Conservation (phyloP, 306 rosid species). For the Malus sylvestris region DNA sequence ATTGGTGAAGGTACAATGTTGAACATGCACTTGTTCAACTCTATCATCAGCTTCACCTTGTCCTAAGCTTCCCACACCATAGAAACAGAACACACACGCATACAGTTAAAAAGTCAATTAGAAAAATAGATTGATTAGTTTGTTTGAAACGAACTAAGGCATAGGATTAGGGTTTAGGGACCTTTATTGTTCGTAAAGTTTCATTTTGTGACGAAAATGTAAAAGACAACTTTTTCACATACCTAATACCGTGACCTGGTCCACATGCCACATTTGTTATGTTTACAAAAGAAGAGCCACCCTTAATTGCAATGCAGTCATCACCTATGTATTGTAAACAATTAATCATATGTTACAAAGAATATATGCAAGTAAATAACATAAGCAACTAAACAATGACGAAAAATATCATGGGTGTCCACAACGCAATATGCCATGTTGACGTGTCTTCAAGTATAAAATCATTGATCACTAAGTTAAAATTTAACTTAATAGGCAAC, state of each 20-base stretch:
- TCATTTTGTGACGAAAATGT: neutral
- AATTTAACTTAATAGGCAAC: too few relatives aligned
- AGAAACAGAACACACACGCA: neutral
- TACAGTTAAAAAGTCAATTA: neutral
- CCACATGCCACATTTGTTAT: constrained; percentile 8
- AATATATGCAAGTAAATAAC: too few relatives aligned
- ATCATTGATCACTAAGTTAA: too few relatives aligned
- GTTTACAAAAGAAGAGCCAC: neutral
- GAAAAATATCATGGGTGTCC: too few relatives aligned
- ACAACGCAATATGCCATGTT: too few relatives aligned
- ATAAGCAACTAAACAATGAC: too few relatives aligned
- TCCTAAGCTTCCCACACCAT: constrained; percentile 18
- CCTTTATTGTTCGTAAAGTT: too few relatives aligned
- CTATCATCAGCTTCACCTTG: neutral
- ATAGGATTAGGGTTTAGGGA: too few relatives aligned
- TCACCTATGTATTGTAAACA: constrained; percentile 1
- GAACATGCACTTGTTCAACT: constrained; percentile 8
- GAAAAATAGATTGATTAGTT: too few relatives aligned
- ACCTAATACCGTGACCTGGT: constrained; percentile 26
- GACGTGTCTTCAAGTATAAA: too few relatives aligned
- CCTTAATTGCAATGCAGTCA: constrained; percentile 17
- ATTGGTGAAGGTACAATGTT: neutral
- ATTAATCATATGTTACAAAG: too few relatives aligned
- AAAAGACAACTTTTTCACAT: neutral
- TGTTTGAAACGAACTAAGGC: too few relatives aligned